A percentile compares a stretch with the other conserved stretches of the same genome.
Evolutionary conservation across 1,284 basidiomycete genomes (phyloP).

Genomic region (Boletellus dicymbophilus): DNA sequence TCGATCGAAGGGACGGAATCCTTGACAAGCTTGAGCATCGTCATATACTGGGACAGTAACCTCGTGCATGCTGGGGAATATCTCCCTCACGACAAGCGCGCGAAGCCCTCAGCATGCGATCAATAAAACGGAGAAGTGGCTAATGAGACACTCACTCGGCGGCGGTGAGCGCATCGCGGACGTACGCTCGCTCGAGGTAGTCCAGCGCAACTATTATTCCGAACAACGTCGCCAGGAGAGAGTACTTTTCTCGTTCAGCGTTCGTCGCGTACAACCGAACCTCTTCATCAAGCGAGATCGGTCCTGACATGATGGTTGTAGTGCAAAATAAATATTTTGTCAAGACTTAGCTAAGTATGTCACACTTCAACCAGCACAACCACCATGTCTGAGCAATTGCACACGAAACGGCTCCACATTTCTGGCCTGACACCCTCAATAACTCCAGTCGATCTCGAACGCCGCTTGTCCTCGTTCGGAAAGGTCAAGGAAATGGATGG

Average conservation of each 20-base stretch:
- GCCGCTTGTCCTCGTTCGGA: slow-evolving; percentile 66
- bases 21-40: slow-evolving; percentile 90
- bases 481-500: slow-evolving; percentile 68
- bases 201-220: slow-evolving; percentile 91
- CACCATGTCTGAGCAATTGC: slow-evolving; percentile 21
- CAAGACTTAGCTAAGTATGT: slow-evolving; percentile 7
- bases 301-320: slow-evolving; percentile 24
- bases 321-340: neutral
- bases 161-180: slow-evolving; percentile 89
- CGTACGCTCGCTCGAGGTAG: slow-evolving; percentile 94
- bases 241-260: slow-evolving; percentile 88
- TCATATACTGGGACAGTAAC: slow-evolving; percentile 95
- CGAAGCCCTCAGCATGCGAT: slow-evolving; percentile 5
- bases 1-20: slow-evolving; percentile 85
- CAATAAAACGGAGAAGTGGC: slow-evolving; percentile 7
- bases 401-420: slow-evolving; percentile 69
- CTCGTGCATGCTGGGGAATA: slow-evolving; percentile 96
- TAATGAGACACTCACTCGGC: slow-evolving; percentile 77
- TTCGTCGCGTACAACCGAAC: slow-evolving; percentile 88
- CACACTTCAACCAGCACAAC: neutral
- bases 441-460: slow-evolving; percentile 54
- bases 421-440: slow-evolving; percentile 73
- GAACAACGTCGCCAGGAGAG: slow-evolving; percentile 88
- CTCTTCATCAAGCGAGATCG: slow-evolving; percentile 83
- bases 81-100: slow-evolving; percentile 58